phyloP scores from a whole-genome alignment of 2,329 filamentous ascomycete genomes.

The Chrysoporthe deuterocubensis region DNA sequence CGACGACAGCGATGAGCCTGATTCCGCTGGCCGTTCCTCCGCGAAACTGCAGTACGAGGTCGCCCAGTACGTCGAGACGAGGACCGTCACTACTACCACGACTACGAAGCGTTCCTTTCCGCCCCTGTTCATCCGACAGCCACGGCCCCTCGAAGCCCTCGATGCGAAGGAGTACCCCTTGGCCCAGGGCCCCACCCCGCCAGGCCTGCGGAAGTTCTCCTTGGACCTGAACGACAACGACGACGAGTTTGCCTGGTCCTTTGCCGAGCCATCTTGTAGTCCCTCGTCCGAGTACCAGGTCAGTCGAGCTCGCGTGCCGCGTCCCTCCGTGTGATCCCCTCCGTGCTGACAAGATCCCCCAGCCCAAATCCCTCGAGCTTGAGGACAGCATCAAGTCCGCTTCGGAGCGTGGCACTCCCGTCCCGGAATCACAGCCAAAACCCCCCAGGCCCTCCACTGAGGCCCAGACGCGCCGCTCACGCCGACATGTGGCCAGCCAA shows the following conservation, averaged over 20 bases:
- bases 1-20: slow-evolving; percentile 37
- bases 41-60: slow-evolving; percentile 58
- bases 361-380: slow-evolving; percentile 27
- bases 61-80: slow-evolving; percentile 69
- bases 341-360: slow-evolving; percentile 4
- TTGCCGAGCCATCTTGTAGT: slow-evolving; percentile 22
- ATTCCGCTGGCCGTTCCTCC: slow-evolving; percentile 28
- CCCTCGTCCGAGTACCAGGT: slow-evolving; percentile 21
- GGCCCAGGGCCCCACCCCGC: slow-evolving; percentile 79
- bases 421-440: slow-evolving; percentile 35
- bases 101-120: slow-evolving; percentile 86
- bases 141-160: slow-evolving; percentile 70
- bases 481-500: slow-evolving; percentile 39
- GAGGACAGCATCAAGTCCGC: slow-evolving; percentile 36
- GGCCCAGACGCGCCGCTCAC: slow-evolving; percentile 38
- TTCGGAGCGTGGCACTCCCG: slow-evolving; percentile 39
- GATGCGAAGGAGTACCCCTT: slow-evolving; percentile 91
- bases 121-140: slow-evolving; percentile 77
- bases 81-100: slow-evolving; percentile 85
- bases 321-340: neutral
- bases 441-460: slow-evolving; percentile 35
- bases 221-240: slow-evolving; percentile 71
- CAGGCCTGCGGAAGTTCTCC: slow-evolving; percentile 74
- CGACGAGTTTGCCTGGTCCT: slow-evolving; percentile 39
- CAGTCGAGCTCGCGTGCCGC: neutral